Evolutionary conservation across 768 basidiomycete genomes (phyloP).

Genomic region (Tricholoma flavovirens): DNA sequence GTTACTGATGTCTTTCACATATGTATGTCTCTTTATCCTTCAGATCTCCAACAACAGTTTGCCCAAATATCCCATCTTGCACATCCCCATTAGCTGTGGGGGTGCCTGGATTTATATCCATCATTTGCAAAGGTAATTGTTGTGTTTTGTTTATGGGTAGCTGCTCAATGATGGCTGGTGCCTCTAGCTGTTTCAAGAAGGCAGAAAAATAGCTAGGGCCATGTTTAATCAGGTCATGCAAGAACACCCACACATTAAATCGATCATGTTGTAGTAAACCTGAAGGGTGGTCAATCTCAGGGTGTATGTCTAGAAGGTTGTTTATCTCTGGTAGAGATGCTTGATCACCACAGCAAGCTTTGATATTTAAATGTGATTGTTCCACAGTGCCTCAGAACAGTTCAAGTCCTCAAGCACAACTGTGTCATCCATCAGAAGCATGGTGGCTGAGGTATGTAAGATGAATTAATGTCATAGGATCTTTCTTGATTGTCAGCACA

Average conservation of each 20-base stretch:
- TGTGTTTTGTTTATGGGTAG: slow-evolving; percentile 8
- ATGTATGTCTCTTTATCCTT: not conserved
- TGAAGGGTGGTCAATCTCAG: slow-evolving; percentile 6
- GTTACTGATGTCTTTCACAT: slow-evolving; percentile 4
- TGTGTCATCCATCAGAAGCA: slow-evolving; percentile 19
- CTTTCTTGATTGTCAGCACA: slow-evolving; percentile 23
- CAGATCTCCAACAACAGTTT: slow-evolving; percentile 19
- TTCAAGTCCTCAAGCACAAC: slow-evolving; percentile 17
- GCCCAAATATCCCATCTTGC: slow-evolving; percentile 11
- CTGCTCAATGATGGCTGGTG: slow-evolving; percentile 14
- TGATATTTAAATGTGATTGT: slow-evolving; percentile 16
- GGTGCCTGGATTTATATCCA: slow-evolving; percentile 21
- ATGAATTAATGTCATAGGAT: slow-evolving; percentile 17
- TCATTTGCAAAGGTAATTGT: slow-evolving; percentile 13
- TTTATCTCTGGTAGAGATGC: not conserved
- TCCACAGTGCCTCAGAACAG: slow-evolving; percentile 26
- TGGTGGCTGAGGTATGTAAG: slow-evolving; percentile 22
- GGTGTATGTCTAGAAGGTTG: not conserved
- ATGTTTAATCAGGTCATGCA: slow-evolving; percentile 15
- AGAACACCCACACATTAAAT: slow-evolving; percentile 22
- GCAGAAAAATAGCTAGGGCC: slow-evolving; percentile 19
- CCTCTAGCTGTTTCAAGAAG: slow-evolving; percentile 9
- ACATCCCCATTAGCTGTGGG: slow-evolving; percentile 16
- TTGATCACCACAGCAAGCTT: not conserved
- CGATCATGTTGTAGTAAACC: slow-evolving; percentile 14